Evolutionary conservation across 1,284 basidiomycete genomes (phyloP).

Genomic region (Trichosporon sp.): DNA sequence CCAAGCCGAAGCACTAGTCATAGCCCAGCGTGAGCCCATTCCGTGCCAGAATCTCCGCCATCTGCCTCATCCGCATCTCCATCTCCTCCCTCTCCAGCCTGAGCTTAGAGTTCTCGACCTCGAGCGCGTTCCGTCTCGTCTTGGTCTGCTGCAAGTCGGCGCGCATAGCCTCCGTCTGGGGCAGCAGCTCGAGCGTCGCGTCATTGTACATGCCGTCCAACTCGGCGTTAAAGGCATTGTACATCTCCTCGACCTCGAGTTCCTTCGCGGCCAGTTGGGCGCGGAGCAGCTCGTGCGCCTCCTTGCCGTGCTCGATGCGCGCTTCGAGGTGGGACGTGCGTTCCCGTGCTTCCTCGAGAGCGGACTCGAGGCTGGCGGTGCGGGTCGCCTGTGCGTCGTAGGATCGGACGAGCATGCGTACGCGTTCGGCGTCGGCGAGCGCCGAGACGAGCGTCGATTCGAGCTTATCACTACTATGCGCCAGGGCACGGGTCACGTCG

Average conservation of each 20-base stretch:
- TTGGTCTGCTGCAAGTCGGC: conserved; percentile 72
- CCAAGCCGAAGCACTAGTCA: background rate
- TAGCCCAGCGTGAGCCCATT: background rate
- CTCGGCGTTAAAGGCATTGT: conserved; percentile 90
- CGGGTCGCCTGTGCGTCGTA: conserved; percentile 16
- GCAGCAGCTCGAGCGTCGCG: conserved; percentile 67
- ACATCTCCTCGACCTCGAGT: conserved; percentile 86
- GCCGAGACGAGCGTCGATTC: conserved; percentile 40
- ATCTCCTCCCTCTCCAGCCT: conserved; percentile 70
- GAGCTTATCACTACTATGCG: conserved; percentile 38
- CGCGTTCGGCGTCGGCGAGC: conserved; percentile 37
- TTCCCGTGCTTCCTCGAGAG: conserved; percentile 69
- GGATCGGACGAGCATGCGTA: conserved; percentile 29
- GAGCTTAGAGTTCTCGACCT: conserved; percentile 75
- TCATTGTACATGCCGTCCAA: conserved; percentile 85
- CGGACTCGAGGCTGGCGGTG: conserved; percentile 64
- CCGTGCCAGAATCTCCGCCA: background rate
- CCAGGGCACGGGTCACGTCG: conserved; percentile 7
- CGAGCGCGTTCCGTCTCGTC: conserved; percentile 69
- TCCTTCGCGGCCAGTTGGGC: conserved; percentile 71
- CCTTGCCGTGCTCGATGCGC: conserved; percentile 69
- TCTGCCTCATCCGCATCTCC: background rate
- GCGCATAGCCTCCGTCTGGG: conserved; percentile 76
- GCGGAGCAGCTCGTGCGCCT: conserved; percentile 75
- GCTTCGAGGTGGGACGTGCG: conserved; percentile 66